A percentile compares a stretch with the other conserved stretches of the same genome.
Conservation (phyloP, 2,329 filamentous ascomycete genomes). For the Pseudogymnoascus sp. region DNA sequence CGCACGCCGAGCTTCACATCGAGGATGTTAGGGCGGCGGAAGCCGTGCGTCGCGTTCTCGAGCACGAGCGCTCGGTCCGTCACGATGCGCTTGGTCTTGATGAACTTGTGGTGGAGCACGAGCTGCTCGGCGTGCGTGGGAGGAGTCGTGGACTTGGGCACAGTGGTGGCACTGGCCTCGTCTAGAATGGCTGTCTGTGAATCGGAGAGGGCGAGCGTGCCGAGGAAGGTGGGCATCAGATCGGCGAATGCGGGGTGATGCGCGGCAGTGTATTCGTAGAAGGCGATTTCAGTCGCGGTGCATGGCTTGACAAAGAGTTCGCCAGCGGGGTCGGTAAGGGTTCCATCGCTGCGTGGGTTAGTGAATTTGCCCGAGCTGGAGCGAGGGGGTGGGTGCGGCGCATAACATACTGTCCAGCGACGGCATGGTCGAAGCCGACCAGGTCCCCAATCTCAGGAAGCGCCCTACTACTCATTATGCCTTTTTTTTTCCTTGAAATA, state of each 20-base stretch:
- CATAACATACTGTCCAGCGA: slow-evolving; percentile 72
- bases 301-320: slow-evolving; percentile 92
- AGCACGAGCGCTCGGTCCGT: slow-evolving; percentile 78
- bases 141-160: slow-evolving; percentile 12
- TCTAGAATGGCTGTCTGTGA: slow-evolving; percentile 42
- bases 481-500: slow-evolving; percentile 20
- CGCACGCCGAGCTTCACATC: slow-evolving; percentile 86
- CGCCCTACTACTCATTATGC: slow-evolving; percentile 33
- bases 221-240: slow-evolving; percentile 80
- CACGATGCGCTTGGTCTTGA: slow-evolving; percentile 45
- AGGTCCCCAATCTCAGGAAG: slow-evolving; percentile 55
- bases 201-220: slow-evolving; percentile 64
- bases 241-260: slow-evolving; percentile 66
- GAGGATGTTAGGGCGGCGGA: slow-evolving; percentile 78
- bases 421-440: slow-evolving; percentile 64
- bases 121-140: slow-evolving; percentile 14
- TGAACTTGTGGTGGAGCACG: not conserved
- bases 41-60: slow-evolving; percentile 75
- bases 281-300: slow-evolving; percentile 74
- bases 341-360: slow-evolving; percentile 63
- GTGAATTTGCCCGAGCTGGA: not conserved
- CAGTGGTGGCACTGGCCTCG: slow-evolving; percentile 37
- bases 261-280: slow-evolving; percentile 66
- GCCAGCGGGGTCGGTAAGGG: slow-evolving; percentile 75
- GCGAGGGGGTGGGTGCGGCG: slow-evolving; percentile 11